Percentiles rank a stretch among this genome's conserved stretches.
Conservation (phyloP, 2,329 filamentous ascomycete species). For the Lachnellula occidentalis region DNA sequence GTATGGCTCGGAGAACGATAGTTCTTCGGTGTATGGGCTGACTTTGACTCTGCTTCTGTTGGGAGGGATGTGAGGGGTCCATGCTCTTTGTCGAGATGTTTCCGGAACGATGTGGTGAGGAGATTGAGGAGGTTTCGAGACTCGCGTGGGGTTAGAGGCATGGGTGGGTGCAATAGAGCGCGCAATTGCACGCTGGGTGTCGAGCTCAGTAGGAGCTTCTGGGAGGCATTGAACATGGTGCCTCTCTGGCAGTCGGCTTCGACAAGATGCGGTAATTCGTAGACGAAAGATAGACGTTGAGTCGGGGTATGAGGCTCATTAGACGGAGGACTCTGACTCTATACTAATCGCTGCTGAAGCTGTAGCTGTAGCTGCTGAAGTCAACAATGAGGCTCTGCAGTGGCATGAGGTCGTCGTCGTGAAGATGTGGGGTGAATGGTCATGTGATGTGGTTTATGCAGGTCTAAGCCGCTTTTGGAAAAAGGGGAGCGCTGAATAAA, state of each 20-base stretch:
- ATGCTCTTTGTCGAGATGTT: slow-evolving; percentile 56
- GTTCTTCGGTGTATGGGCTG: background rate
- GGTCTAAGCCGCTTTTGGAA: no score
- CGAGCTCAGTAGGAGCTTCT: slow-evolving; percentile 41
- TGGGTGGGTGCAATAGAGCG: slow-evolving; percentile 39
- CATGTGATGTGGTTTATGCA: background rate
- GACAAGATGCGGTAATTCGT: no score
- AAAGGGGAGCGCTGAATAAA: no score
- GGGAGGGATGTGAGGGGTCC: slow-evolving; percentile 20
- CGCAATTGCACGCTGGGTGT: slow-evolving; percentile 35
- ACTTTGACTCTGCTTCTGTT: slow-evolving; percentile 19
- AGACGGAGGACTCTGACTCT: background rate
- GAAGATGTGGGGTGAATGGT: background rate
- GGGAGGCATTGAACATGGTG: slow-evolving; percentile 45
- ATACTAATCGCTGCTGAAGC: background rate
- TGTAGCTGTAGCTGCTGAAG: background rate
- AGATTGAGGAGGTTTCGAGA: slow-evolving; percentile 53
- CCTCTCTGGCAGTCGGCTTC: no score
- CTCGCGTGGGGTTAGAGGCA: slow-evolving; percentile 51
- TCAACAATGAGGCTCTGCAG: background rate
- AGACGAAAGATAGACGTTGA: background rate
- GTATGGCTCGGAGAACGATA: slow-evolving; percentile 1
- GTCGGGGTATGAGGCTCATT: background rate
- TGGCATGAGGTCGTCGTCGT: background rate
- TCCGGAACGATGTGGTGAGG: slow-evolving; percentile 57